Evolutionary conservation across 495 filamentous ascomycete genomes (phyloP).

Genomic region (Acidomyces sp.): DNA sequence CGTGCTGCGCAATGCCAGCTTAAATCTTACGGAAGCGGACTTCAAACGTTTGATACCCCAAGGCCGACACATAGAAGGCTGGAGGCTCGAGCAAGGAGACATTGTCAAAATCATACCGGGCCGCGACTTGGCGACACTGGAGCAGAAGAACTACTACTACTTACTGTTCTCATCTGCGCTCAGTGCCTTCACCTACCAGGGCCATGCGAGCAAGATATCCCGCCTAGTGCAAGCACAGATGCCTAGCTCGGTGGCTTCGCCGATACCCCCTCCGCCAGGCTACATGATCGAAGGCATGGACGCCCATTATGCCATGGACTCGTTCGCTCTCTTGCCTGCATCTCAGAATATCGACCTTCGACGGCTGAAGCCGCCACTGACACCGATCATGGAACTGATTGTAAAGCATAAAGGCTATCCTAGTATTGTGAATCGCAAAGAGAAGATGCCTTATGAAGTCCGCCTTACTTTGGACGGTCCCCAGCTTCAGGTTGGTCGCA

Average conservation of each 20-base stretch:
- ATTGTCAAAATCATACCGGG: slow-evolving; percentile 34
- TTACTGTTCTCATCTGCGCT: slow-evolving; percentile 44
- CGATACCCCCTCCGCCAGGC: slow-evolving; percentile 27
- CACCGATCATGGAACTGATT: slow-evolving; percentile 17
- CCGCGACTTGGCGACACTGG: slow-evolving; percentile 40
- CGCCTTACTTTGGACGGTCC: slow-evolving; percentile 24
- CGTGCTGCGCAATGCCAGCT: slow-evolving; percentile 37
- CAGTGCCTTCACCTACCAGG: slow-evolving; percentile 43
- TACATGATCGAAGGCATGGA: slow-evolving; percentile 34
- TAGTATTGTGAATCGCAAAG: slow-evolving; percentile 11
- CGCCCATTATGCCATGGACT: slow-evolving; percentile 29
- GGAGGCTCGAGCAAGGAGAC: slow-evolving; percentile 38
- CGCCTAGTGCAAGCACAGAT: slow-evolving; percentile 28
- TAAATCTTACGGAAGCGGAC: slow-evolving; percentile 45
- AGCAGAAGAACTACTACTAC: slow-evolving; percentile 43
- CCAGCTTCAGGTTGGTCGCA: slow-evolving; percentile 8
- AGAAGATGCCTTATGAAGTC: slow-evolving; percentile 20
- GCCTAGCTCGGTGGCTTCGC: slow-evolving; percentile 21
- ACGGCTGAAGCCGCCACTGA: slow-evolving; percentile 21
- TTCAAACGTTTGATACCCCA: slow-evolving; percentile 48
- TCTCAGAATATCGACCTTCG: slow-evolving; percentile 25
- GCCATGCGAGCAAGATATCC: slow-evolving; percentile 36
- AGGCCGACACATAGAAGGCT: slow-evolving; percentile 49
- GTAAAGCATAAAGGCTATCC: slow-evolving; percentile 21
- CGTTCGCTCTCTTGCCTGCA: slow-evolving; percentile 42